These are phyloP conservation scores for Oryza meyeriana DNA, from an alignment of 176 grass and related monocot genomes.

Conservation along the genomic window DNA sequence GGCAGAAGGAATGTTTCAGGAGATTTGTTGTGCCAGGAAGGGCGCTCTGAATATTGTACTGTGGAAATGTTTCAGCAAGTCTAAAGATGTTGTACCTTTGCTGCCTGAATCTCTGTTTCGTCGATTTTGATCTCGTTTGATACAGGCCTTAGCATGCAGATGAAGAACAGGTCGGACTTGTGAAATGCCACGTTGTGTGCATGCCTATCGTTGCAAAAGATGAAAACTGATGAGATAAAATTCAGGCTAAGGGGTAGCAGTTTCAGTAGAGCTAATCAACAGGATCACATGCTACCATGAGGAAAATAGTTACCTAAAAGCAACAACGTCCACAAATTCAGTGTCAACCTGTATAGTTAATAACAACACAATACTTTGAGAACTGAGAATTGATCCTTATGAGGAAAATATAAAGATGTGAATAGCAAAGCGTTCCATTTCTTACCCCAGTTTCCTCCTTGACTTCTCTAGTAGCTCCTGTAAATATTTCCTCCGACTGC, in stretches of 20 bases:
- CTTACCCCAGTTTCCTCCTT: constrained; percentile 97
- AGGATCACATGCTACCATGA: neutral
- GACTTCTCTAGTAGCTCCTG: constrained; percentile 84
- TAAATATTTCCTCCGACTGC: constrained; percentile 86
- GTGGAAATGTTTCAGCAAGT: neutral
- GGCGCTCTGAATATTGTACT: neutral
- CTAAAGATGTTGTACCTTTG: constrained; percentile 49
- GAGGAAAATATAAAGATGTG: neutral
- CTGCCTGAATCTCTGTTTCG: constrained; percentile 81
- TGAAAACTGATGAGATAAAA: neutral
- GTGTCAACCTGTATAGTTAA: constrained; percentile 64
- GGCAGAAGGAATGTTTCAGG: neutral
- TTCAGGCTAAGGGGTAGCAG: neutral
- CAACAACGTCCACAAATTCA: constrained; percentile 80
- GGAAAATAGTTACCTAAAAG: constrained; percentile 63
- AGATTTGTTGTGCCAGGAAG: neutral
- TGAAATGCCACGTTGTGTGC: constrained; percentile 85
- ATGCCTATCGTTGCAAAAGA: constrained; percentile 45
- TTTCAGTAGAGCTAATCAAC: neutral
- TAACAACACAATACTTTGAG: constrained; percentile 8
- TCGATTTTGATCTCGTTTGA: constrained; percentile 88
- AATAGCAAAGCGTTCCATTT: neutral
- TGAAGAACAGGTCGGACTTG: constrained; percentile 97
- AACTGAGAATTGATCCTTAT: neutral
- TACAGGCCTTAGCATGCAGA: constrained; percentile 87